A percentile compares a stretch with the other conserved stretches of the same genome.
These are phyloP conservation scores for Oldenlandia corymbosa DNA, from an alignment of 257 asterid genomes.

Conservation along the genomic window DNA sequence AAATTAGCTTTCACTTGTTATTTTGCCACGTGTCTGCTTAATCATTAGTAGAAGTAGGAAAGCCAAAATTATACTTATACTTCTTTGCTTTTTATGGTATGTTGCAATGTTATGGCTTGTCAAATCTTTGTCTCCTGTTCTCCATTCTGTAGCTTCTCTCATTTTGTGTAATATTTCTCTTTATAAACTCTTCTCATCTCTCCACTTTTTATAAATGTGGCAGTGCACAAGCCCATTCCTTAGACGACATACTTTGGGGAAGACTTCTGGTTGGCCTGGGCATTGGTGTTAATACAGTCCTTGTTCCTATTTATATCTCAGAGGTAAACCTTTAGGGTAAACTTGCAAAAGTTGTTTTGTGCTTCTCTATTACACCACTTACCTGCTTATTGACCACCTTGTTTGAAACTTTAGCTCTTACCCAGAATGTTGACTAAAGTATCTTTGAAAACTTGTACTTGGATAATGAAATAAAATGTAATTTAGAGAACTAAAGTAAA, in stretches of 20 bases:
- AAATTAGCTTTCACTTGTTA: not conserved
- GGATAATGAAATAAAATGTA: not conserved
- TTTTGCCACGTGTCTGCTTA: not conserved
- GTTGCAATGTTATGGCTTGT: not conserved
- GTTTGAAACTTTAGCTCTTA: not conserved
- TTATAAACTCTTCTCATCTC: slow-evolving; percentile 16
- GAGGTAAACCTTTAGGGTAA: slow-evolving; percentile 45
- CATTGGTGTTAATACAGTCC: slow-evolving; percentile 85
- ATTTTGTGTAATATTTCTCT: not conserved
- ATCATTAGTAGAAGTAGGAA: not conserved
- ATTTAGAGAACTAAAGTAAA: not conserved
- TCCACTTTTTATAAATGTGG: slow-evolving; percentile 15
- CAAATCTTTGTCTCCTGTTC: not conserved
- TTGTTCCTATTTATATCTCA: slow-evolving; percentile 82
- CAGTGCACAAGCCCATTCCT: slow-evolving; percentile 91
- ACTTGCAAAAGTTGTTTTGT: not conserved
- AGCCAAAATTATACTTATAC: not conserved
- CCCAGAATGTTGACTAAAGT: not conserved
- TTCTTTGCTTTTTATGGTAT: not conserved
- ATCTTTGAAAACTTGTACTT: not conserved
- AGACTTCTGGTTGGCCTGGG: slow-evolving; percentile 89
- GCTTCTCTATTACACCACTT: not conserved
- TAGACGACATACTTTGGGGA: slow-evolving; percentile 69
- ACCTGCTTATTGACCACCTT: not conserved
- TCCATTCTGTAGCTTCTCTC: not conserved